Conservation (phyloP, 257 asterid species). For the Solanum pinnatisectum region DNA sequence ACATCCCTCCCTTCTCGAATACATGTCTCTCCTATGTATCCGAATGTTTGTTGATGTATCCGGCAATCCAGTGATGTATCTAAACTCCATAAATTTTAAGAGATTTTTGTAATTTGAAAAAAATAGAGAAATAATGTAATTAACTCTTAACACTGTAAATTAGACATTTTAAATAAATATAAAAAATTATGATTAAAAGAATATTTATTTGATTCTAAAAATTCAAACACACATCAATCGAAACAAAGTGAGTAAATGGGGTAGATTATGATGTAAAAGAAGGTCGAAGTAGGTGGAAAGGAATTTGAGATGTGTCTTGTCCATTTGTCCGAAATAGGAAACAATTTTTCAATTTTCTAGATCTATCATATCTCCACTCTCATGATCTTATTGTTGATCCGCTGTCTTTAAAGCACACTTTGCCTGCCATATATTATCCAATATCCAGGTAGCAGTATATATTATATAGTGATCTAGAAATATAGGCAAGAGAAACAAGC, state of each 20-base stretch:
- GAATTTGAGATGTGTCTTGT: not conserved
- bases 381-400: not conserved
- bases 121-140: too few relatives aligned
- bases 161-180: too few relatives aligned
- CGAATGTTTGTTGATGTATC: too few relatives aligned
- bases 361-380: not conserved
- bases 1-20: too few relatives aligned
- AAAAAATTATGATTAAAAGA: rapidly evolving
- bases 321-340: not conserved
- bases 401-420: not conserved
- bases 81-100: too few relatives aligned
- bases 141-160: too few relatives aligned
- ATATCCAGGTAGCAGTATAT: not conserved
- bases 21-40: too few relatives aligned
- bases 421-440: not conserved
- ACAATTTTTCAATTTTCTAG: not conserved
- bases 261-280: not conserved
- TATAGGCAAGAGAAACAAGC: not conserved
- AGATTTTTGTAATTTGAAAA: too few relatives aligned
- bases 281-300: not conserved
- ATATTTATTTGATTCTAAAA: not conserved
- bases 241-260: not conserved
- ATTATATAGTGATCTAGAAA: not conserved
- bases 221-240: not conserved
- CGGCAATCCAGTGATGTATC: too few relatives aligned